Evolutionary conservation across 2,329 filamentous ascomycete genomes (phyloP), one percentile per base, ranked within the genome.

Genomic region (Colletotrichum brevisporum): DNA sequence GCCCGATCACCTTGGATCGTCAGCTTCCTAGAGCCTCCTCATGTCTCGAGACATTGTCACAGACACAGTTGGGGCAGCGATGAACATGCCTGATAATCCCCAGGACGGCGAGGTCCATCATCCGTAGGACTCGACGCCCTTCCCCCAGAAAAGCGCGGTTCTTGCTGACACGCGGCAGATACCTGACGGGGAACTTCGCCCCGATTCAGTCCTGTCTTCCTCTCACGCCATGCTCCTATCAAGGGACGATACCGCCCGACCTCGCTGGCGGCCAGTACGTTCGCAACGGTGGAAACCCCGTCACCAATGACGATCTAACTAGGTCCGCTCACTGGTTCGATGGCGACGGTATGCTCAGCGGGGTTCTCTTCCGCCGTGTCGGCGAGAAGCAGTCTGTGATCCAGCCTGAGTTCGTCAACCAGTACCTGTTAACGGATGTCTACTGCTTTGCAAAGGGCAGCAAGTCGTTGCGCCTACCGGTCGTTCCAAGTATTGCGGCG

Each of bases 321-420:
- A 84, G 89, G 71, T 89, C 91, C 75, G 86, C 89, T 9, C 91
- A 93, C 75, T 93, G 90, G 90, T 93, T 93, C 70, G 91, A 93
- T 73, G 91, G 91, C 39, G 91, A 93, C 75, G 91, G 91, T 5
- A 93, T 93, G 91, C 85, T 93, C 12, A 88, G 88, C 36, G 91
- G 91, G 1, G 90, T 93, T 0, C 83, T 83, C 18, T 93, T 92
- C 75, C 81, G 81, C 31, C 82, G 82, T 8, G 60, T 31, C 2
- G 78, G 78, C 3, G 77, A 79, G 6, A 69, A 69, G 39, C 31
- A 56, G n/a, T 76, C 83, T 4, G 77, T 82, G 3, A 83, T 91
- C 1, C 76, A 82, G 66, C 90, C 91, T 0, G 83, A 90, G 62
- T 93, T 92, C 63, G 89, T 91, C 63, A 93, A 92, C 69, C 89